Evolutionary conservation across 2,329 filamentous ascomycete species (phyloP).

Genomic region (Bipolaris oryzae): DNA sequence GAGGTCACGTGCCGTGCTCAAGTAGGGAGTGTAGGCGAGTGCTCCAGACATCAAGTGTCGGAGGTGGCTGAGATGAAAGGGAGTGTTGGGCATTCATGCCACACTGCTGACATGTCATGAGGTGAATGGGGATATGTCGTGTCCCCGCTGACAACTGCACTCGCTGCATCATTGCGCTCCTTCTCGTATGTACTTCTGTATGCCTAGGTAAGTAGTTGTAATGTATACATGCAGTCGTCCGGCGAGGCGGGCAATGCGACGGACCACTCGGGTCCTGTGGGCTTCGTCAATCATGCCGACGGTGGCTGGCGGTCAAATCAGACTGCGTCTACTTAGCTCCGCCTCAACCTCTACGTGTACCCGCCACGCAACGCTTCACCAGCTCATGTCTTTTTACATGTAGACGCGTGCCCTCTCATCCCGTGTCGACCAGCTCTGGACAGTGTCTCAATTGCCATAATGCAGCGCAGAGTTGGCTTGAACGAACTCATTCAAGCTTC

Average conservation of each 20-base stretch:
- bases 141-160: background rate
- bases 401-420: background rate
- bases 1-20: background rate
- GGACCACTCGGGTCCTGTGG: constrained; percentile 5
- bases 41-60: constrained; percentile 23
- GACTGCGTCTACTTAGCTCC: constrained; percentile 7
- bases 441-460: constrained; percentile 11
- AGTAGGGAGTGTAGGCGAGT: constrained; percentile 7
- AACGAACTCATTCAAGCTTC: constrained; percentile 39
- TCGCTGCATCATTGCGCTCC: background rate
- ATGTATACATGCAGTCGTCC: background rate
- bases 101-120: background rate
- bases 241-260: background rate
- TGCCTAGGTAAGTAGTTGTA: background rate
- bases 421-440: constrained; percentile 8
- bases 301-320: background rate
- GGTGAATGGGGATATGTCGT: background rate
- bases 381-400: background rate
- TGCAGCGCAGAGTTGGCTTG: constrained; percentile 38
- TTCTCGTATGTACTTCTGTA: background rate
- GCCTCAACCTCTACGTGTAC: constrained; percentile 27
- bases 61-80: constrained; percentile 10
- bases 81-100: constrained; percentile 18
- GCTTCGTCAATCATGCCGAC: constrained; percentile 7
- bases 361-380: constrained; percentile 11